Evolutionary conservation across 306 rosid species (phyloP).

Genomic region (Vigna nakashimae): DNA sequence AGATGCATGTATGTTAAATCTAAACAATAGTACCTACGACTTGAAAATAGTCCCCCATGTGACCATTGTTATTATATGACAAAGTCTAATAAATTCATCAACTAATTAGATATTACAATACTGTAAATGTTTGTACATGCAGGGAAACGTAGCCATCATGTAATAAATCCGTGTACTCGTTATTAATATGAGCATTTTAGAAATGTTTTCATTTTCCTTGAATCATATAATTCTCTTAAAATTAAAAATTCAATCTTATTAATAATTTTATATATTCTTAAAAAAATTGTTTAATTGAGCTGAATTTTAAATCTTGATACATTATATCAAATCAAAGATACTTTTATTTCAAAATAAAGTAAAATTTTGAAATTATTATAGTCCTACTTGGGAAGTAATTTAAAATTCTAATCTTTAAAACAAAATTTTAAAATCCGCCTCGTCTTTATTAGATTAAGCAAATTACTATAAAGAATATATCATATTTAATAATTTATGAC

Average conservation of each 20-base stretch:
- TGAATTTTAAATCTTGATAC: no score
- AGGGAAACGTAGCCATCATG: conserved; percentile 17
- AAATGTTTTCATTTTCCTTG: not conserved
- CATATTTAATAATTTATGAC: no score
- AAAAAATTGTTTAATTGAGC: not conserved
- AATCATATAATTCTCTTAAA: not conserved
- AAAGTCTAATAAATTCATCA: not conserved
- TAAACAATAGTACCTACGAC: not conserved
- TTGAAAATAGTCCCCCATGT: not conserved
- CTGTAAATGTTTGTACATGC: not conserved
- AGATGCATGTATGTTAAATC: not conserved
- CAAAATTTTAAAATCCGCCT: no score
- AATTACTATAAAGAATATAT: no score
- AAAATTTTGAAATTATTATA: no score
- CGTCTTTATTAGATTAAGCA: no score
- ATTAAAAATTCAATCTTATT: not conserved
- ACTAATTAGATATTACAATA: not conserved
- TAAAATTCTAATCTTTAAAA: no score
- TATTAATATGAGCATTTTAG: not conserved
- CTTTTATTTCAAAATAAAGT: no score
- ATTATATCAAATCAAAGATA: no score
- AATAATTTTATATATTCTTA: not conserved
- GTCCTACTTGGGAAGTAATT: no score
- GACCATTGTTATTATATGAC: no score
- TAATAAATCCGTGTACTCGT: not conserved